These are phyloP conservation scores for Taiozyma sp. DNA, from an alignment of 1,139 yeast genomes.

Conservation along the genomic window DNA sequence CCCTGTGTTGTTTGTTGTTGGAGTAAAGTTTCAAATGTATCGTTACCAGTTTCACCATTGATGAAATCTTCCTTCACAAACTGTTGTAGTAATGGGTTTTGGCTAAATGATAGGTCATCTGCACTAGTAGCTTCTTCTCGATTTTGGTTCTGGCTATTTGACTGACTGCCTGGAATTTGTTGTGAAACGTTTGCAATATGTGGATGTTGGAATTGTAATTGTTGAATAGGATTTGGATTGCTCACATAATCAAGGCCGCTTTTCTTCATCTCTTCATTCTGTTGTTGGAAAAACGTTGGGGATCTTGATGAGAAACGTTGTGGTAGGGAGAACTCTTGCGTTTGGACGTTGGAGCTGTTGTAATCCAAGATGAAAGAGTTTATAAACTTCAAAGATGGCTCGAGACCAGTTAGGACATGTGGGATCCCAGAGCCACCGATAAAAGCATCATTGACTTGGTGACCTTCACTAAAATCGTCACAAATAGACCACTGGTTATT, in stretches of 20 bases:
- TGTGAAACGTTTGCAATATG: not conserved
- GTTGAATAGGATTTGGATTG: constrained; percentile 6
- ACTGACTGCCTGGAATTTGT: not conserved
- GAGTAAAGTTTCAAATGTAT: not conserved
- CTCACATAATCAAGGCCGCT: constrained; percentile 7
- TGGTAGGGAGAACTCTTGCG: constrained; percentile 20
- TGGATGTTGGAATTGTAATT: not conserved
- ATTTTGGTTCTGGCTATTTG: not conserved
- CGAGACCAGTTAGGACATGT: constrained; percentile 44
- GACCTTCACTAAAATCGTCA: constrained; percentile 79
- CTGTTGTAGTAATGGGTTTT: constrained; percentile 16
- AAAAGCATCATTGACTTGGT: constrained; percentile 66
- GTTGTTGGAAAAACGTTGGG: constrained; percentile 10
- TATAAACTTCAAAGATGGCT: constrained; percentile 45
- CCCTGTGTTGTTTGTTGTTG: not conserved
- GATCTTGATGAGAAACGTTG: constrained; percentile 15
- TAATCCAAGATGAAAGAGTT: constrained; percentile 48
- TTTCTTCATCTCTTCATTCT: constrained; percentile 1
- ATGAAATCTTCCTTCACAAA: constrained; percentile 17
- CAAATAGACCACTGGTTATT: constrained; percentile 74
- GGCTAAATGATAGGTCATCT: not conserved
- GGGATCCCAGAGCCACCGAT: constrained; percentile 42
- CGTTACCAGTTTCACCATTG: not conserved
- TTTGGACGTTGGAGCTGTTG: constrained; percentile 27
- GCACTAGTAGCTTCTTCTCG: not conserved